phyloP scores from a whole-genome alignment of 2,329 filamentous ascomycete species.

The Trichoderma gracile region DNA sequence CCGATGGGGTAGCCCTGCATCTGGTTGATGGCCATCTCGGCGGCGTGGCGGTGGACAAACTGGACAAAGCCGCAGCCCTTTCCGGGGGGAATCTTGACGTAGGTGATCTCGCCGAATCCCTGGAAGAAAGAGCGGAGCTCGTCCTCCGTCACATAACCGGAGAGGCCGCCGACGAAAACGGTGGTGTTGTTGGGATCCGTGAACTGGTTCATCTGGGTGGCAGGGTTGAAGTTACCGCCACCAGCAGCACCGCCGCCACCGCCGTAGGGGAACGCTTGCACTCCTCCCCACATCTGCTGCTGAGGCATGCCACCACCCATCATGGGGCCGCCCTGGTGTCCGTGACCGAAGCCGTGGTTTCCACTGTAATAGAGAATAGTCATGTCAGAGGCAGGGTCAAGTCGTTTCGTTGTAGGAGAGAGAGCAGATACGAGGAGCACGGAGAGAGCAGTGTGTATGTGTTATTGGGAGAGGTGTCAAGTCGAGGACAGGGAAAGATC shows the following conservation, averaged over 20 bases:
- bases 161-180: constrained; percentile 95
- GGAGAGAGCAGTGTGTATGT: no score
- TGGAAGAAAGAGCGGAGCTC: constrained; percentile 99
- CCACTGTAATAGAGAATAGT: constrained; percentile 31
- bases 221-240: constrained; percentile 49
- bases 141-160: constrained; percentile 97
- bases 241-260: constrained; percentile 28
- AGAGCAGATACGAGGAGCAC: not conserved
- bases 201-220: constrained; percentile 90
- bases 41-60: constrained; percentile 97
- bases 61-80: constrained; percentile 99
- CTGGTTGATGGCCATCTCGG: constrained; percentile 99
- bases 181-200: constrained; percentile 99
- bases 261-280: constrained; percentile 43
- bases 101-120: constrained; percentile 98
- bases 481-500: not conserved
- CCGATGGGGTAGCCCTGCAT: constrained; percentile 99
- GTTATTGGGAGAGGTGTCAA: constrained; percentile 25
- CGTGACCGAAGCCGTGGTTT: constrained; percentile 45
- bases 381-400: constrained; percentile 3
- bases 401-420: not conserved
- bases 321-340: constrained; percentile 48
- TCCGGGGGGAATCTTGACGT: constrained; percentile 98
- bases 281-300: constrained; percentile 47
- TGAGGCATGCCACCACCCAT: constrained; percentile 48